A percentile compares a stretch with the other conserved stretches of the same genome.
Evolutionary conservation across 176 grass and related monocot genomes (phyloP).

Genomic region (Poa annua): DNA sequence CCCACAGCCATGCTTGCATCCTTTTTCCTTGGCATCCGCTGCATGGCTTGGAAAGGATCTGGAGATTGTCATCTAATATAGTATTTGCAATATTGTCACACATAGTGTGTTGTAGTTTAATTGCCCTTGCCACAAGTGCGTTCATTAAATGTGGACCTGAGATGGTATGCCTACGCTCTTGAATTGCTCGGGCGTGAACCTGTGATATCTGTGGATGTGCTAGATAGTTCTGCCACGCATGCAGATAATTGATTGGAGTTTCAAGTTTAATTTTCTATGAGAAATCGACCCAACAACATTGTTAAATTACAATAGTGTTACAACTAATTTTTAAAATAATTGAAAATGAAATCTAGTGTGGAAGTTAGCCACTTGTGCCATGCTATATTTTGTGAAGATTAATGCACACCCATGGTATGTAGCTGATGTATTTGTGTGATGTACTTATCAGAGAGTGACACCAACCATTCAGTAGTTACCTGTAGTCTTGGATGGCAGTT

Average conservation of each 20-base stretch:
- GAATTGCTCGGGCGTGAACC: not conserved
- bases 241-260: not conserved
- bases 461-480: constrained; percentile 4
- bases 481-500: not conserved
- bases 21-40: not conserved
- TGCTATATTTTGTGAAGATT: constrained; percentile 1
- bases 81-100: not conserved
- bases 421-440: not conserved
- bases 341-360: not conserved
- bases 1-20: not conserved
- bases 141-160: not conserved
- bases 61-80: not conserved
- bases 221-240: no score
- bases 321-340: not conserved
- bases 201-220: not conserved
- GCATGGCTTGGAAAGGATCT: not conserved
- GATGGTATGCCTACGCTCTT: not conserved
- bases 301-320: constrained; percentile 19
- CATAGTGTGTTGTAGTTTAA: constrained; percentile 8
- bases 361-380: not conserved
- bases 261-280: not conserved
- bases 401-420: not conserved
- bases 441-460: constrained; percentile 1
- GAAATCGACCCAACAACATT: not conserved
- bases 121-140: not conserved